Base-by-base conservation (phyloP, 2,329 filamentous ascomycete genomes). In the Fusarium sp. region DNA sequence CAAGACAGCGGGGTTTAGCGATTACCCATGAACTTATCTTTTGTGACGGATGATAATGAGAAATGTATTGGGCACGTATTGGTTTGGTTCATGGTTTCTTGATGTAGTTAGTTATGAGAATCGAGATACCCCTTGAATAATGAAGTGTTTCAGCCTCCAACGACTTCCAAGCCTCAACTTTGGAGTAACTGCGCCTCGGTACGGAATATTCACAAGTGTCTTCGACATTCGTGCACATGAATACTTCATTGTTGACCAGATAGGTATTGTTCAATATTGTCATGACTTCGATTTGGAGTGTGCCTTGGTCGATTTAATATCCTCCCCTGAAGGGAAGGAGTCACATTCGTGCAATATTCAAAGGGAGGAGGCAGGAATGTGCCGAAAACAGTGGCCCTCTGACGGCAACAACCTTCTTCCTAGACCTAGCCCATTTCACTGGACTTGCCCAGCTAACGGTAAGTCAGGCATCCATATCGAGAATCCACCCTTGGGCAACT, bases 1-100 rank as follows among this genome's bases (percentile, higher is more conserved):
- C 6, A 76, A 79, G 52, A 81, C 79, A 33, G 86, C 85, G 27
- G 86, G 86, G 4, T 88, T 88, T 65, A 77, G 58, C 15, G 86
- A 88, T 70, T 86, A 86, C 68, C 80, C 81, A 58, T 78, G 58
- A 76, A 41, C 45, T 56, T 29, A 22, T 57, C 4, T 31, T 41
- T 49, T 33, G 27, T 33, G 27, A 7, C 13, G 49, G 44, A 39
- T 46, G 41, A 46, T 25, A 20, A 49, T 25, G 42, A 49, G 12
- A 20, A 39, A 52, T 36, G 38, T 25, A 15, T 39, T 27, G 22
- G 27, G 27, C 7, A 33, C n/a, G 29, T 29, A 6, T 44, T 50
- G n/a, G 22, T 25, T 5, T 42, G 33, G 20, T 54, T n/a, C 14
- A 29, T 46, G 47, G 27, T 25, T 58, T 53, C 33, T 35, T 15